phyloP scores from a whole-genome alignment of 2,329 filamentous ascomycete species.

The Aspergillus hiratsukae region DNA sequence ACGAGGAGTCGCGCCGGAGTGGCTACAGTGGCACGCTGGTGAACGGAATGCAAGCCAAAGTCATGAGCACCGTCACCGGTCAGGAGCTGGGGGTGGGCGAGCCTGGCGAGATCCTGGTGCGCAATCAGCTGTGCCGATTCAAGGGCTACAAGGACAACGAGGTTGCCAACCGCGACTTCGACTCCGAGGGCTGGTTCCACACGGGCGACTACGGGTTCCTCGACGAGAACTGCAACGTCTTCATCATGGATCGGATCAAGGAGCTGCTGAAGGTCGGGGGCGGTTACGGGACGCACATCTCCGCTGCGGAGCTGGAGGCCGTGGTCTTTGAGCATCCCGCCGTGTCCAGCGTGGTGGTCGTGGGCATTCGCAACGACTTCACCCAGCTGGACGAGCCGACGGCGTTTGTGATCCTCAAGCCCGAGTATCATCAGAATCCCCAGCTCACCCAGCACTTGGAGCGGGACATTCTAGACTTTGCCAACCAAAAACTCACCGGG shows the following conservation, averaged over 20 bases:
- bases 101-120: slow-evolving; percentile 19
- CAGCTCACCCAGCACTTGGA: background rate
- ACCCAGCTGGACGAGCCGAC: slow-evolving; percentile 12
- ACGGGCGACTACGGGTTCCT: slow-evolving; percentile 20
- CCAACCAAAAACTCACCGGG: slow-evolving; percentile 6
- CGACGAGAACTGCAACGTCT: slow-evolving; percentile 20
- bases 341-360: slow-evolving; percentile 31
- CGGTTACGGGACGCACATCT: slow-evolving; percentile 33
- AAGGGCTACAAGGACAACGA: slow-evolving; percentile 19
- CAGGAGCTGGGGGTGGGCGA: slow-evolving; percentile 10
- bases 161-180: slow-evolving; percentile 14
- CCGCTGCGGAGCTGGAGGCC: slow-evolving; percentile 31
- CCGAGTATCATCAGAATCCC: slow-evolving; percentile 2
- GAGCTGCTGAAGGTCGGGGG: slow-evolving; percentile 34
- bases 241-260: slow-evolving; percentile 19
- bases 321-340: slow-evolving; percentile 26
- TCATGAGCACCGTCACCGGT: slow-evolving; percentile 16
- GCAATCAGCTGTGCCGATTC: slow-evolving; percentile 14
- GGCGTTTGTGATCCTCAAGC: slow-evolving; percentile 15
- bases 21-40: slow-evolving; percentile 21
- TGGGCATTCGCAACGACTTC: slow-evolving; percentile 21
- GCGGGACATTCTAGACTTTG: slow-evolving; percentile 7
- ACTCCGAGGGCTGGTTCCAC: slow-evolving; percentile 21
- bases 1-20: slow-evolving; percentile 8
- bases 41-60: slow-evolving; percentile 10